Conservation (phyloP, 495 filamentous ascomycete genomes). For the Penicillium robsamsonii region DNA sequence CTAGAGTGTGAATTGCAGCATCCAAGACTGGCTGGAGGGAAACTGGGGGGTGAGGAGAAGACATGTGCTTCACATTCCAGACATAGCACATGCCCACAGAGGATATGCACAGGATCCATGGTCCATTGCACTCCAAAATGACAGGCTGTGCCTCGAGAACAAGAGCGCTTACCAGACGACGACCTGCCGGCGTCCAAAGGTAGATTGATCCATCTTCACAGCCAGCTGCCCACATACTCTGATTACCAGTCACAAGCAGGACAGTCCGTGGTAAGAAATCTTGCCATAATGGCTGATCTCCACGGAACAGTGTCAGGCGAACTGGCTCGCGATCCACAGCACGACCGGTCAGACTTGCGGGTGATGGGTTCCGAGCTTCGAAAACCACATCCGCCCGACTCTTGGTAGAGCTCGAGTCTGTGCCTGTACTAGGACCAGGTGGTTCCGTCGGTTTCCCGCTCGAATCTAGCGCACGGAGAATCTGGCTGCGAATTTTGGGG, state of each 20-base stretch:
- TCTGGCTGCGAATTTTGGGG: slow-evolving; percentile 79
- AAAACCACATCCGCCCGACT: slow-evolving; percentile 63
- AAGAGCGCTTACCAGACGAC: slow-evolving; percentile 77
- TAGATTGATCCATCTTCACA: slow-evolving; percentile 94
- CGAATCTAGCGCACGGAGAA: slow-evolving; percentile 55
- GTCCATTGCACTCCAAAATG: slow-evolving; percentile 83
- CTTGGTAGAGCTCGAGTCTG: slow-evolving; percentile 54
- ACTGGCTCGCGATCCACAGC: slow-evolving; percentile 72
- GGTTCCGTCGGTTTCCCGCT: slow-evolving; percentile 47
- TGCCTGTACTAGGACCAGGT: slow-evolving; percentile 48
- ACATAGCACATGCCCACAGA: slow-evolving; percentile 88
- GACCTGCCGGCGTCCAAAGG: slow-evolving; percentile 91
- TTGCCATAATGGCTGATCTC: slow-evolving; percentile 87
- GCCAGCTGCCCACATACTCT: slow-evolving; percentile 84
- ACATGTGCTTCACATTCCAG: slow-evolving; percentile 86
- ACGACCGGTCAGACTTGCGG: slow-evolving; percentile 54
- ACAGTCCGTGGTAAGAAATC: slow-evolving; percentile 85
- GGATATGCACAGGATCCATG: slow-evolving; percentile 85
- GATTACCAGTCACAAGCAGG: slow-evolving; percentile 83
- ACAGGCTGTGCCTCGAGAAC: slow-evolving; percentile 91
- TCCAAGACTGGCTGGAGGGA: slow-evolving; percentile 90
- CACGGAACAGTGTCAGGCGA: slow-evolving; percentile 73
- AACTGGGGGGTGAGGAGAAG: slow-evolving; percentile 82
- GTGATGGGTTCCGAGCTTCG: slow-evolving; percentile 69
- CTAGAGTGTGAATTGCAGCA: slow-evolving; percentile 68